Conservation (phyloP, 2,329 filamentous ascomycete species). For the Claviceps cyperi region DNA sequence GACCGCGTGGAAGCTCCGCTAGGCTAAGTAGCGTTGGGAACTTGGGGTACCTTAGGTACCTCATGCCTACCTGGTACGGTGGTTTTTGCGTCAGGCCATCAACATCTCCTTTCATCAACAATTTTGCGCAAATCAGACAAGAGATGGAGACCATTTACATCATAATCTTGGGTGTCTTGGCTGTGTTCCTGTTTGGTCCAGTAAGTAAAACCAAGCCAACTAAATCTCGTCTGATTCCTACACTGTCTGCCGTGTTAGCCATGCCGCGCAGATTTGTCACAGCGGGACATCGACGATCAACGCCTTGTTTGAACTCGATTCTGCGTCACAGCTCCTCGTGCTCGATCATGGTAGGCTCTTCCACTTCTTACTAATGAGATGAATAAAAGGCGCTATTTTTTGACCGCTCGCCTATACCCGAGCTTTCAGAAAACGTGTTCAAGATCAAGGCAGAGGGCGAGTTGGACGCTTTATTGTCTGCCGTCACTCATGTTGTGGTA, state of each 20-base stretch:
- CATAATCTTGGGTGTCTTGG: neutral
- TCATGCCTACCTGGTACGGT: too few relatives aligned
- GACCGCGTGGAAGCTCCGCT: neutral
- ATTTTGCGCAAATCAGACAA: neutral
- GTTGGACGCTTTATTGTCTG: conserved; percentile 23
- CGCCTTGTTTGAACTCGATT: neutral
- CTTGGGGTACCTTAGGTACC: too few relatives aligned
- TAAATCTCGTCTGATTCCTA: neutral
- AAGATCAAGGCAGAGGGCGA: conserved; percentile 17
- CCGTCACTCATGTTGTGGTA: conserved; percentile 27
- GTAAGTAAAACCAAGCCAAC: neutral
- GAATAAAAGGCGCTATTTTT: neutral
- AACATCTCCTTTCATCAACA: neutral
- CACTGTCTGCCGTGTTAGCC: neutral
- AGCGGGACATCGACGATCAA: neutral
- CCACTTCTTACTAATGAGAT: neutral
- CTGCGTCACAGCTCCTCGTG: neutral
- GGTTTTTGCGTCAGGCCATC: neutral
- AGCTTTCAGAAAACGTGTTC: conserved; percentile 24
- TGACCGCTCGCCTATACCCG: conserved; percentile 19
- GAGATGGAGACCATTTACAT: neutral
- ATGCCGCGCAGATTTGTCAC: neutral
- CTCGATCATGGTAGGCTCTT: neutral
- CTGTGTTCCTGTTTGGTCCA: neutral
- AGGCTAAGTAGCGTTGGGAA: neutral